Percentiles rank a stretch among this genome's conserved stretches.
These are phyloP conservation scores for Acanthamoeba sp. DNA, from an alignment of 208 protist genomes.

Conservation along the genomic window DNA sequence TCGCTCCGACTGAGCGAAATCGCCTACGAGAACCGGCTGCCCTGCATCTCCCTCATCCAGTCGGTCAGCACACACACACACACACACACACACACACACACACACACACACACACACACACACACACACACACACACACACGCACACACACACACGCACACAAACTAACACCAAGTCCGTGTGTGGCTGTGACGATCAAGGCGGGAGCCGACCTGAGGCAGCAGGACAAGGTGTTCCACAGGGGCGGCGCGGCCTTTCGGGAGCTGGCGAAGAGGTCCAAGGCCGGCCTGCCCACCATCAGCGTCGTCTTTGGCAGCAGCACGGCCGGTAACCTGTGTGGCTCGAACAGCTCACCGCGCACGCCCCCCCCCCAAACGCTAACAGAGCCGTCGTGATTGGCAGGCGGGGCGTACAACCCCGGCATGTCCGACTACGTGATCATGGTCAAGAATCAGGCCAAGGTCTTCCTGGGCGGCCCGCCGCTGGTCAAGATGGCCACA, in stretches of 20 bases:
- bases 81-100: neutral
- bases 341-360: no score
- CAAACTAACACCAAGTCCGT: no score
- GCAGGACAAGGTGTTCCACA: constrained; percentile 82
- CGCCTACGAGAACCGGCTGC: constrained; percentile 75
- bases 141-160: no score
- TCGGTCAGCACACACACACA: neutral
- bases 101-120: no score
- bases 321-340: constrained; percentile 60
- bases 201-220: constrained; percentile 79
- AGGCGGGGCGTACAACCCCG: constrained; percentile 96
- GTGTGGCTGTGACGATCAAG: neutral
- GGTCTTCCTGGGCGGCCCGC: constrained; percentile 96
- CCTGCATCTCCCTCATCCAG: constrained; percentile 76
- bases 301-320: constrained; percentile 74
- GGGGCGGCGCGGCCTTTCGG: constrained; percentile 69
- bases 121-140: no score
- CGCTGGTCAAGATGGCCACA: constrained; percentile 88
- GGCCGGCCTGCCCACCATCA: constrained; percentile 73
- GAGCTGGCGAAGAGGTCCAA: constrained; percentile 76
- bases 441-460: constrained; percentile 91
- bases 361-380: no score
- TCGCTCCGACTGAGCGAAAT: constrained; percentile 69
- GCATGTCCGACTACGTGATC: constrained; percentile 96
- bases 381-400: no score